Base-by-base conservation (phyloP, 768 basidiomycete species). In the Mycena capillaripes region DNA sequence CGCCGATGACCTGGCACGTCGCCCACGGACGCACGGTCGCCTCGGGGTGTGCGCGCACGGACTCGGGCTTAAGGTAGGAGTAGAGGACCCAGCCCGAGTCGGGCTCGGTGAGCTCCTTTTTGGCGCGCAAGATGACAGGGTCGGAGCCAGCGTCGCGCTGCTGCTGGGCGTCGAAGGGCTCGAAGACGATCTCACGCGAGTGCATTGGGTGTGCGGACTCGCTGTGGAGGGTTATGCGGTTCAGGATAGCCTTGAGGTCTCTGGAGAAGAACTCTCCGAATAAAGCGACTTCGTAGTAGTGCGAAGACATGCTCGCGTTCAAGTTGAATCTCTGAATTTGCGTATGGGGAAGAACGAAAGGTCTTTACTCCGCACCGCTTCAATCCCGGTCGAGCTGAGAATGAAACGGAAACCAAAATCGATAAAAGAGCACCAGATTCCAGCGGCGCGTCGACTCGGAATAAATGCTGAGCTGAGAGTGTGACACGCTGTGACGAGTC, bases 11-110 rank as follows among this genome's bases (percentile, higher is more conserved):
- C 76, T 94, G 89, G 71, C 91, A 92, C 36, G 89, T 92, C 17
- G 93, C 91, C 92, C 95, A 95, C 12, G 95, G 93, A 58, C 95
- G 88, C 56, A 96, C 95, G 4, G 95, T 96, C 1, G 94, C 94
- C 78, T 95, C 94, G 12, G 95, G 94, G 75, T 95, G 92, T 19
- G 92, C 91, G 53, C 94, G 89, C 14, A 90, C 90, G n/a, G 92
- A 92, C 79, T 96, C 95, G 60, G 95, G 94, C 79, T 94, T 95
- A 66, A 95, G 84, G 79, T 93, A 94, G 27, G 94, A 93, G 79
- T 91, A 94, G 19, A 96, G 80, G 11, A 91, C 84, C 94, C 94
- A 95, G 74, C 90, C 88, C n/a, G 88, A 81, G 72, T 88, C 87
- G 44, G 85, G 85, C 71, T 88, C 92, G 23, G 87, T 84, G 19